Conservation (phyloP, 371 early-diverging fungal genomes). For the Mortierella sp. region DNA sequence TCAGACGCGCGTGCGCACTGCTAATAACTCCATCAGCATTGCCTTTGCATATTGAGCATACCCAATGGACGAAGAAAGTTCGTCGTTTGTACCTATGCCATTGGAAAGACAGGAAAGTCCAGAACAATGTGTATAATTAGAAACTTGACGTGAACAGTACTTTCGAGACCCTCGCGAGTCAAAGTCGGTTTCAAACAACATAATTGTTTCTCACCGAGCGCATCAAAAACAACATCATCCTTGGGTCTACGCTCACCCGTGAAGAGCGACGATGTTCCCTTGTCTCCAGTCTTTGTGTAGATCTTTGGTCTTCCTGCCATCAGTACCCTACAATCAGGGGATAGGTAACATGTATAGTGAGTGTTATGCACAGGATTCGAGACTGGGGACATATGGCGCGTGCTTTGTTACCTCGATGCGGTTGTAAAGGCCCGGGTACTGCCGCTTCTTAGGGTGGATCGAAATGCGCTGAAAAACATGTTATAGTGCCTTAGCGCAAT, state of each 20-base stretch:
- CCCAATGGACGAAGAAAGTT: slow-evolving; percentile 58
- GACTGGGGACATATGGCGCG: no score
- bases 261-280: slow-evolving; percentile 90
- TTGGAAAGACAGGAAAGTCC: not conserved
- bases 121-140: no score
- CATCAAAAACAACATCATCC: slow-evolving; percentile 90
- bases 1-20: no score
- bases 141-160: no score
- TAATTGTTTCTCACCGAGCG: no score
- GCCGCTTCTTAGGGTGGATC: slow-evolving; percentile 12
- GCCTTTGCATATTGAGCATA: slow-evolving; percentile 1
- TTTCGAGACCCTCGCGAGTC: no score
- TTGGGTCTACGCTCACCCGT: slow-evolving; percentile 92
- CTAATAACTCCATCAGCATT: no score
- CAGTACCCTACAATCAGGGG: slow-evolving; percentile 8
- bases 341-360: not conserved
- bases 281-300: slow-evolving; percentile 96
- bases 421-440: slow-evolving; percentile 17
- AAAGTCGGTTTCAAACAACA: no score
- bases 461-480: slow-evolving; percentile 32
- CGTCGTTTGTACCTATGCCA: slow-evolving; percentile 65
- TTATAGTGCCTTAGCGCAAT: no score
- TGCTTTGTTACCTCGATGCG: slow-evolving; percentile 13
- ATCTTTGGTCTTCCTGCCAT: slow-evolving; percentile 61
- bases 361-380: not conserved